phyloP scores from a whole-genome alignment of 2,329 filamentous ascomycete species.

The Pseudogymnoascus sp. region DNA sequence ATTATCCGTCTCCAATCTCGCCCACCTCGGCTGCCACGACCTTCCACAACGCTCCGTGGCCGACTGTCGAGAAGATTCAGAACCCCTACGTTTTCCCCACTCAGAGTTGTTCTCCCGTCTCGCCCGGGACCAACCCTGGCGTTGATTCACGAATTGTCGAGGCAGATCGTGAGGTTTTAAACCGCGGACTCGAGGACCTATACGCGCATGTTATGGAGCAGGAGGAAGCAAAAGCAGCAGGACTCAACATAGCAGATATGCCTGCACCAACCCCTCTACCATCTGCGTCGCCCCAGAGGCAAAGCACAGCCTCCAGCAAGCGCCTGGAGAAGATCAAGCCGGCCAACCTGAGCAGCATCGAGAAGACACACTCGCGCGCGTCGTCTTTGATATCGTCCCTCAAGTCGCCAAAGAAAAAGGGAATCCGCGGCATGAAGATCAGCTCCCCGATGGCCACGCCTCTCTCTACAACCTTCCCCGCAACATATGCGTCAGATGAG shows the following conservation, averaged over 20 bases:
- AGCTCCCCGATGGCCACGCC: conserved; percentile 60
- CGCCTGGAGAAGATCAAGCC: conserved; percentile 39
- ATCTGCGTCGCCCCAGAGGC: conserved; percentile 23
- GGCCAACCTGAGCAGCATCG: conserved; percentile 30
- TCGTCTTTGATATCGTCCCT: conserved; percentile 54
- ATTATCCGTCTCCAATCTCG: conserved; percentile 21
- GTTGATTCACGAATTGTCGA: conserved; percentile 73
- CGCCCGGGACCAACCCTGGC: conserved; percentile 46
- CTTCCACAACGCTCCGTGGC: conserved; percentile 41
- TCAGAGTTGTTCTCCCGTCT: conserved; percentile 16
- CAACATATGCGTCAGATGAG: conserved; percentile 47
- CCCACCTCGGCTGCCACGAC: conserved; percentile 25
- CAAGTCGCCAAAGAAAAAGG: conserved; percentile 42
- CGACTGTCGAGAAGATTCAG: conserved; percentile 35
- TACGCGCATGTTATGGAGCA: conserved; percentile 91
- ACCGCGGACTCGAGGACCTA: conserved; percentile 79
- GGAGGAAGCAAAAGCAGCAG: conserved; percentile 58
- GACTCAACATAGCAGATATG: conserved; percentile 40
- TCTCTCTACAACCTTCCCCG: conserved; percentile 50
- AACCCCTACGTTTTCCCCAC: conserved; percentile 40
- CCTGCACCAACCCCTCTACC: conserved; percentile 26
- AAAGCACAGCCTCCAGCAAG: conserved; percentile 35
- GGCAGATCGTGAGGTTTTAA: conserved; percentile 64
- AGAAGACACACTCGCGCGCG: conserved; percentile 46
- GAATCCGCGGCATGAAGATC: conserved; percentile 42